phyloP scores from a whole-genome alignment of 2,329 filamentous ascomycete genomes.

The Pyricularia pennisetigena region DNA sequence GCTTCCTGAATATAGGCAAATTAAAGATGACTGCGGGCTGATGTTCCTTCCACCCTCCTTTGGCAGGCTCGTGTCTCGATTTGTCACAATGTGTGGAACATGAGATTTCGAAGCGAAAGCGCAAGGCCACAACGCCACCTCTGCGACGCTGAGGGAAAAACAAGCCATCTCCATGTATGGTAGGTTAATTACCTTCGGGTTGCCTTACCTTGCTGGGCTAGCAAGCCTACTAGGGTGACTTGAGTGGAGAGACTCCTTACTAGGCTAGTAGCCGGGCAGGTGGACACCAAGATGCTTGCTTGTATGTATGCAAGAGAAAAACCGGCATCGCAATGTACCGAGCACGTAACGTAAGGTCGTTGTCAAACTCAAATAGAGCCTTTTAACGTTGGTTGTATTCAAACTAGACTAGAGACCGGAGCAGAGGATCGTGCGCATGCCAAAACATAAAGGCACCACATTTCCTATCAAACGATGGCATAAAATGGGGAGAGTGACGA shows the following conservation, averaged over 20 bases:
- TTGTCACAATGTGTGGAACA: neutral
- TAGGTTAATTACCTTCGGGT: neutral
- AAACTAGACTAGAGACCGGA: neutral
- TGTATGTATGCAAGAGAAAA: neutral
- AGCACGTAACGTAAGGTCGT: neutral
- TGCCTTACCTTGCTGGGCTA: neutral
- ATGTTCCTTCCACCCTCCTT: neutral
- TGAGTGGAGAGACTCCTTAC: neutral
- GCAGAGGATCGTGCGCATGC: neutral
- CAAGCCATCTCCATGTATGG: neutral
- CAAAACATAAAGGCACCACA: neutral
- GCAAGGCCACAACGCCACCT: neutral
- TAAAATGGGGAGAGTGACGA: neutral
- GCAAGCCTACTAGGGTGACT: neutral
- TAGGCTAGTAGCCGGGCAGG: too few species aligned
- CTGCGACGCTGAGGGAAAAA: neutral
- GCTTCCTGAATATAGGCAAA: neutral
- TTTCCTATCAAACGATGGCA: neutral
- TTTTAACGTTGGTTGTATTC: neutral
- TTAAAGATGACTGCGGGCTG: neutral
- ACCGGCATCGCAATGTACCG: neutral
- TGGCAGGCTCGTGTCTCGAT: neutral
- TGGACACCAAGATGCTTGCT: neutral
- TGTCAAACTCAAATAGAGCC: neutral
- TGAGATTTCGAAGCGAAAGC: neutral